Percentiles rank a stretch among this genome's conserved stretches.
Evolutionary conservation across 2,329 filamentous ascomycete genomes (phyloP).

Genomic region (Clarireedia homoeocarpa): DNA sequence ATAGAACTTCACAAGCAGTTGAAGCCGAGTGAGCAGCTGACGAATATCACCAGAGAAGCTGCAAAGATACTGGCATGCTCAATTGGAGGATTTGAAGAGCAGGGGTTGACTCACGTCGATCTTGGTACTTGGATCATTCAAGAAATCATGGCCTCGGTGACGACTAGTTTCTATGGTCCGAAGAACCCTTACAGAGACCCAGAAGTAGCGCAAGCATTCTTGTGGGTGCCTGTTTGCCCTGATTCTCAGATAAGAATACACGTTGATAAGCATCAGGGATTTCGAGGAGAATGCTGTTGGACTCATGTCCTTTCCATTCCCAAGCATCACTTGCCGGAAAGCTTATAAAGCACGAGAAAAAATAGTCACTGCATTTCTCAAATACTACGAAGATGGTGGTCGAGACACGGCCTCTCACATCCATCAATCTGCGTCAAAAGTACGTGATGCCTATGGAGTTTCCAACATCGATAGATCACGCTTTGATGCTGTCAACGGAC

Average conservation of each 20-base stretch:
- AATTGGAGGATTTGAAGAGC: not conserved
- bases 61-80: not conserved
- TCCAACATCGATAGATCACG: not conserved
- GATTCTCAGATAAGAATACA: not conserved
- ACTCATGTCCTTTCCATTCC: not conserved
- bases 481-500: not conserved
- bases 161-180: not conserved
- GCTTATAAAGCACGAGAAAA: not conserved
- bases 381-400: not conserved
- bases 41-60: not conserved
- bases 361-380: not conserved
- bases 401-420: not conserved
- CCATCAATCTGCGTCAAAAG: not conserved
- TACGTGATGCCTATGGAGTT: not conserved
- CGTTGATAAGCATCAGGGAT: not conserved
- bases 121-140: not conserved
- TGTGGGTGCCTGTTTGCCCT: not conserved
- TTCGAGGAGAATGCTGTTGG: not conserved
- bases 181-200: not conserved
- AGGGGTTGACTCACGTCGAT: not conserved
- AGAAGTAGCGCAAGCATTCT: not conserved
- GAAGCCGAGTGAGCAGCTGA: not conserved
- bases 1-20: not conserved
- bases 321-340: not conserved
- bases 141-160: not conserved